Evolutionary conservation across 2,329 filamentous ascomycete species (phyloP), one percentile per base, ranked within the genome.

Genomic region (Paecilomyces fulvus): DNA sequence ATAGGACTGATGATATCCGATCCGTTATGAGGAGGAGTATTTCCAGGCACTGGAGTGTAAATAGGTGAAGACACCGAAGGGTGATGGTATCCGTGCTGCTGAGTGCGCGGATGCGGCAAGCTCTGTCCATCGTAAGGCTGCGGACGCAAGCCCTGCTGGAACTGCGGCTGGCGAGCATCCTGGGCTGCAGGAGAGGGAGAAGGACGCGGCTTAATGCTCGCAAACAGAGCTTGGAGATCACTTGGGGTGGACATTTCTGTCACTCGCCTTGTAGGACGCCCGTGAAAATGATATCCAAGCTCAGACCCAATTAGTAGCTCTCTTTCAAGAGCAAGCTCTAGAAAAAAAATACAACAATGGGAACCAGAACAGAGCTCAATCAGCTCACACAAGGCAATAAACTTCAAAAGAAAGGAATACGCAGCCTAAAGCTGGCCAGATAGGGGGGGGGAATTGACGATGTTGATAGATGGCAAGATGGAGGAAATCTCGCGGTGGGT

Each of bases 1-100:
- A 77, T 80, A 9, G 83, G 82, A 65, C 82, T 85, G 67, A 85
- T 77, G 63, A 85, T 75, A 59, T 80, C 79, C 56, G 82, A 83
- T 46, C 74, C 71, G 67, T 84, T 80, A 56, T 79, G 79, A 56
- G 82, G 81, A 51, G 81, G 79, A 23, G 79, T 79, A 56, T 78
- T 79, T 58, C 73, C 69, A 17, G 75, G 74, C 9, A 79, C 78
- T 52, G 83, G 82, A 49, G 81, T 83, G 64, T 80, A 80, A 55
- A 83, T 67, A 33, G 81, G 79, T 48, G 83, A 84, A 12, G 82
- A 81, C 30, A 84, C 80, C 17, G 79, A 78, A 33, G 83, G 80
- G 58, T 79, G 78, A 56, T 79, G 79, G 63, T 84, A 81, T 50
- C 69, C 70, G 53, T 73, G 68, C 30, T 64, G 62, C 17, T 56